Evolutionary conservation across 75 land plant genomes (phyloP).

Genomic region (Pinus tabuliformis): DNA sequence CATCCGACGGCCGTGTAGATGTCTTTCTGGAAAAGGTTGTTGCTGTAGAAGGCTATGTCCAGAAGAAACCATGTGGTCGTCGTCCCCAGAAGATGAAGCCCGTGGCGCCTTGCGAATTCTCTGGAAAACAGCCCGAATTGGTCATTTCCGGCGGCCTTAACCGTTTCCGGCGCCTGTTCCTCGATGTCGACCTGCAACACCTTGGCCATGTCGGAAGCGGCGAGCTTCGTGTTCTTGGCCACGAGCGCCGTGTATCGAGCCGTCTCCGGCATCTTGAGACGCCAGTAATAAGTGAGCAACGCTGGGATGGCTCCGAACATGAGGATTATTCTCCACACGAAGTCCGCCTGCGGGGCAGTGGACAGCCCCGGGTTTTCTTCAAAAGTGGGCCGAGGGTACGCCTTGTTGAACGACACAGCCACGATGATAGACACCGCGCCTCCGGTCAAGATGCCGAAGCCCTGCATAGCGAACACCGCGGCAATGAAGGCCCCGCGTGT

Average conservation of each 20-base stretch:
- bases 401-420: slow-evolving; percentile 23
- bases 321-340: slow-evolving; percentile 41
- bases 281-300: slow-evolving; percentile 41
- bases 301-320: slow-evolving; percentile 46
- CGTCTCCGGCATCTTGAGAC: slow-evolving; percentile 56
- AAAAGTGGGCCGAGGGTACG: slow-evolving; percentile 19
- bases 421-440: slow-evolving; percentile 37
- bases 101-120: slow-evolving; percentile 22
- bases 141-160: not conserved
- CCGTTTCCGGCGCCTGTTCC: slow-evolving; percentile 6
- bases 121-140: slow-evolving; percentile 9
- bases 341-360: slow-evolving; percentile 27
- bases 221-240: slow-evolving; percentile 31
- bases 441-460: slow-evolving; percentile 51
- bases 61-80: slow-evolving; percentile 48
- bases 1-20: slow-evolving; percentile 43
- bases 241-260: slow-evolving; percentile 61
- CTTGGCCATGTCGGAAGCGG: slow-evolving; percentile 45
- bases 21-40: slow-evolving; percentile 53
- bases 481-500: slow-evolving; percentile 46
- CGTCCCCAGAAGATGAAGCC: slow-evolving; percentile 14
- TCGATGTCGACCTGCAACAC: slow-evolving; percentile 24
- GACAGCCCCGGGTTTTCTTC: slow-evolving; percentile 19
- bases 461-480: slow-evolving; percentile 54
- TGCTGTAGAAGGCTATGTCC: slow-evolving; percentile 46